Evolutionary conservation across 116 monocot genomes (phyloP), one percentile per base, ranked within the genome.

Genomic region (Zostera marina): DNA sequence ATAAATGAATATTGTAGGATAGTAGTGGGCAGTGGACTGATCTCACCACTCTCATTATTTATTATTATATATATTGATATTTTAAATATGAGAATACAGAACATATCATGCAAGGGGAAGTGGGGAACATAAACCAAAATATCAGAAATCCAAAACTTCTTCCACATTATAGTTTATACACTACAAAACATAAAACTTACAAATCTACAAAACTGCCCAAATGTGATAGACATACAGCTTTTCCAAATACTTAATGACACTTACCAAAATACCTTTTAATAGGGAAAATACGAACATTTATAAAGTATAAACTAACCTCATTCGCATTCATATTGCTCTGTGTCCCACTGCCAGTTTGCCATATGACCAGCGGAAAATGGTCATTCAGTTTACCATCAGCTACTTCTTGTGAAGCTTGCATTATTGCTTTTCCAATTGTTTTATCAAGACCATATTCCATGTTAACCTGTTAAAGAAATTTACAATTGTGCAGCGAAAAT

Each of bases 311-410:
- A 32, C 40, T 0, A 22, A 89, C 98, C 91, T 91, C 98, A 67
- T 99, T 99, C 40, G 98, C 98, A 59, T 99, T 99, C 98, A 99
- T 91, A 76, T 99, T 99, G 82, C 87, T 99, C 63, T 99, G 98
- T 26, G 98, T 99, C 25, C 98, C 98, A 66, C 98, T 90, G 22
- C 98, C 98, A 62, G 98, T 99, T 69, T 99, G 98, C 98, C 98
- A 99, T 66, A 99, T 83, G 38, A 99, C 98, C 55, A 99, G 83
- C 20, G 91, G 91, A 52, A 99, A 99, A 75, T 99, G 98, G 61
- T 99, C 87, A 74, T 87, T 77, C 61, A 99, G 73, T 65, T 81
- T 76, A 26, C 98, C 98, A 56, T 90, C 86, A 41, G 98, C 80
- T 52, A 99, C 98, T 74, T 99, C 98, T 51, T 91, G 72, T 1